Evolutionary conservation across 495 filamentous ascomycete genomes (phyloP).

Genomic region (Entonaema liquescens): DNA sequence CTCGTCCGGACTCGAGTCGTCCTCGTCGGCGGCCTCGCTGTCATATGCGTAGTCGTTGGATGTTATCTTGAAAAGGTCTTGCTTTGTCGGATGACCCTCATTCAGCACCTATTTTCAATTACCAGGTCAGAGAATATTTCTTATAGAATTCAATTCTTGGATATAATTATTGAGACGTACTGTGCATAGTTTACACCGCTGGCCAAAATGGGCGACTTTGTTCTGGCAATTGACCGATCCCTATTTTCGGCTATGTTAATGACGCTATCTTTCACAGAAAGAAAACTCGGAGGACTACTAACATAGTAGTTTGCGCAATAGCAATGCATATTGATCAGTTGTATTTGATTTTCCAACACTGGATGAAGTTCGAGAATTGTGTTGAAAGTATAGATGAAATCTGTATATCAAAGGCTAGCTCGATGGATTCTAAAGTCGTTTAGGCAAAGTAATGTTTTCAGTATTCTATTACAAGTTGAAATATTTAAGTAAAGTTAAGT

Average conservation of each 20-base stretch:
- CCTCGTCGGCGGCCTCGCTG: constrained; percentile 23
- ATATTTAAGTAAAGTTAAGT: background rate
- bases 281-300: constrained; percentile 17
- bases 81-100: constrained; percentile 27
- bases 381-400: background rate
- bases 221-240: constrained; percentile 57
- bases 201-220: constrained; percentile 54
- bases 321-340: constrained; percentile 49
- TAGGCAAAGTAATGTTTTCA: background rate
- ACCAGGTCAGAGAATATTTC: background rate
- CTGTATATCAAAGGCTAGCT: background rate
- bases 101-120: constrained; percentile 31
- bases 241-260: constrained; percentile 42
- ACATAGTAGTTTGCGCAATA: constrained; percentile 66
- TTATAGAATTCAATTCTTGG: background rate
- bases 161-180: constrained; percentile 39
- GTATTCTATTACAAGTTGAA: background rate
- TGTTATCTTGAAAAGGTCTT: constrained; percentile 21
- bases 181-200: constrained; percentile 55
- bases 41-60: constrained; percentile 26
- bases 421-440: background rate
- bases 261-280: background rate
- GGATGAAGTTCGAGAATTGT: background rate
- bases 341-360: background rate
- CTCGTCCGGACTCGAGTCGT: constrained; percentile 28